These are phyloP conservation scores for Echinosophora koreensis DNA, from an alignment of 306 rosid genomes.

Conservation along the genomic window DNA sequence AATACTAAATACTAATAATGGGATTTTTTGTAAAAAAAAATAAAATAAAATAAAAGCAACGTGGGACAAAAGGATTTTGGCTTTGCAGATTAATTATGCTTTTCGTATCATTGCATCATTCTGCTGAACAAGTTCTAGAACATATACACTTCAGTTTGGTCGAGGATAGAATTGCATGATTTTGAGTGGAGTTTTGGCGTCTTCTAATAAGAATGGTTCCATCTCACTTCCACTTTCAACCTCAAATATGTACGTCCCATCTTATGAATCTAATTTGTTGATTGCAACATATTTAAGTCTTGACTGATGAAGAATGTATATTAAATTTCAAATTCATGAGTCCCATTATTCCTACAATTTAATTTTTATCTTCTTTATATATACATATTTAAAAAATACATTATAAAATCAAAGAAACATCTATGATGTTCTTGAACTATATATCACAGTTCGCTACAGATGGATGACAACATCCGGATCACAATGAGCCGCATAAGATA, in stretches of 20 bases:
- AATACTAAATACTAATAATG: too few relatives aligned
- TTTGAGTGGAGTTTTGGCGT: constrained; percentile 69
- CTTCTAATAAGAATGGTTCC: constrained; percentile 50
- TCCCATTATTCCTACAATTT: too few relatives aligned
- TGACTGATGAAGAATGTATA: background rate
- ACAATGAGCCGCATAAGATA: background rate
- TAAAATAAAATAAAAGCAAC: background rate
- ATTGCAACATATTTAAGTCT: constrained; percentile 44
- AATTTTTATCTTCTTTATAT: too few relatives aligned
- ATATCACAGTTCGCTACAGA: background rate
- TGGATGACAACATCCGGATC: too few relatives aligned
- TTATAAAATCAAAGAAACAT: too few relatives aligned
- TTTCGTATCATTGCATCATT: constrained; percentile 31
- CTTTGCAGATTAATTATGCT: background rate
- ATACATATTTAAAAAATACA: too few relatives aligned
- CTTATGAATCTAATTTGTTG: constrained; percentile 36
- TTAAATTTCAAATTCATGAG: too few relatives aligned
- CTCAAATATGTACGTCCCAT: constrained; percentile 52
- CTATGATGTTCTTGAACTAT: too few relatives aligned
- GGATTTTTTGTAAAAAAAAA: too few relatives aligned
- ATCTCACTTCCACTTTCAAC: constrained; percentile 50
- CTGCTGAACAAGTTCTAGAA: constrained; percentile 52
- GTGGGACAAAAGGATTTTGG: background rate
- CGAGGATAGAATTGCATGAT: constrained; percentile 58
- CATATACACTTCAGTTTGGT: constrained; percentile 46